A percentile compares a stretch with the other conserved stretches of the same genome.
phyloP scores from a whole-genome alignment of 495 filamentous ascomycete species.

The Jackrogersella multiformis region DNA sequence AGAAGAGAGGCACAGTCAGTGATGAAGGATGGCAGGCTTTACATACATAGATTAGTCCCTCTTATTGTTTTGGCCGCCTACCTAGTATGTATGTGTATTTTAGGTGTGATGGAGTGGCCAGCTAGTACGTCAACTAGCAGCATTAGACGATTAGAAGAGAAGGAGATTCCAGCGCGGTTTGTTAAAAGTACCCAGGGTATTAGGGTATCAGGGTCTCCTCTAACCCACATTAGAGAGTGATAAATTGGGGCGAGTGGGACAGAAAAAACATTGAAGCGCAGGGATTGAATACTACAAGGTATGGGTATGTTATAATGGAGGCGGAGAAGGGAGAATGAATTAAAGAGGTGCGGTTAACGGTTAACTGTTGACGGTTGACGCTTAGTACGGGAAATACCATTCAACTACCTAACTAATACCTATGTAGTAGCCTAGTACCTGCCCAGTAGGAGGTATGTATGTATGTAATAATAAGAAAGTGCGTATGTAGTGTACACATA shows the following conservation, averaged over 20 bases:
- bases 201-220: constrained; percentile 37
- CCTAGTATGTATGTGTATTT: constrained; percentile 35
- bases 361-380: no score
- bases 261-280: constrained; percentile 30
- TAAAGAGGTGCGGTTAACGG: constrained; percentile 1
- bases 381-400: constrained; percentile 37
- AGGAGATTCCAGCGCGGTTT: constrained; percentile 34
- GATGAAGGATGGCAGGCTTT: constrained; percentile 32
- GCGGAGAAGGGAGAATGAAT: constrained; percentile 18
- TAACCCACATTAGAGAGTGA: constrained; percentile 34
- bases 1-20: constrained; percentile 28
- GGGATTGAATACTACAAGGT: constrained; percentile 32
- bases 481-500: constrained; percentile 30
- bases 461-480: constrained; percentile 1
- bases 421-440: constrained; percentile 33
- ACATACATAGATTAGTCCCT: constrained; percentile 35
- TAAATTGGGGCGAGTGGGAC: constrained; percentile 45
- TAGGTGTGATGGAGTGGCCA: constrained; percentile 40
- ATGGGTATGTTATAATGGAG: constrained; percentile 32
- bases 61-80: constrained; percentile 16
- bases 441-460: background rate
- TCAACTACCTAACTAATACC: constrained; percentile 13
- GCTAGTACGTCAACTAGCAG: constrained; percentile 45
- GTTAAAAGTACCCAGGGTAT: constrained; percentile 34
- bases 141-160: constrained; percentile 31